Evolutionary conservation across 352 stramenopile genomes (phyloP), one percentile per base, ranked within the genome.

Genomic region (Blastocystis sp.): DNA sequence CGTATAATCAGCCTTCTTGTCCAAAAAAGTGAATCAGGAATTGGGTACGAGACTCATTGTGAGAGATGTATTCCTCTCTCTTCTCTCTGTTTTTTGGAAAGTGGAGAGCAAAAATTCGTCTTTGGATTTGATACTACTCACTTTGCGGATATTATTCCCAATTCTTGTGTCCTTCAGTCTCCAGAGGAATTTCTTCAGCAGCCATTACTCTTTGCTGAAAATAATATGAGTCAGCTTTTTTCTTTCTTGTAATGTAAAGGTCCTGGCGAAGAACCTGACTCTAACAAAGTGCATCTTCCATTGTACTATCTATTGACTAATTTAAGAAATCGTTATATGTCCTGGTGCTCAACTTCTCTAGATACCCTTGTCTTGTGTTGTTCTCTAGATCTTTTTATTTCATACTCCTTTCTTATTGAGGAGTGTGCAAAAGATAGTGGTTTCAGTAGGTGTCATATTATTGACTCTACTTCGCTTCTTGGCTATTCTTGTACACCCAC

Each of bases 51-150:
- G 29, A 26, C 23, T 66, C 29, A 37, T 34, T 39, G 70, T 20
- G 39, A 66, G 26, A 26, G 37, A 18, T 26, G 29, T 18, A 59
- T n/a, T 66, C 70, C 70, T 9, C 43, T 80, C 9, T 66, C 26
- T 59, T 80, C 70, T n/a, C 23, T 80, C 7, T 61, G n/a, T 26
- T 59, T 80, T 20, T 66, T 66, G 45, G 70, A 80, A n/a, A 50
- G 39, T 15, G 39, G 43, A 34, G 7, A 18, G 4, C 6, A 53
- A 18, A 54, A 63, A 13, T 80, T 59, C 39, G 26, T 62, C 3
- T 80, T 80, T 29, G 47, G 47, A 26, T 63, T 80, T 47, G 70
- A 80, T 64, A 26, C 47, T 41, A 41, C 8, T 23, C 15, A 56
- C 7, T 80, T 63, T 64, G 26, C 20, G 8, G 45, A 63, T 5